Conservation (phyloP, 441 rosid species). For the Omphalea diandra region DNA sequence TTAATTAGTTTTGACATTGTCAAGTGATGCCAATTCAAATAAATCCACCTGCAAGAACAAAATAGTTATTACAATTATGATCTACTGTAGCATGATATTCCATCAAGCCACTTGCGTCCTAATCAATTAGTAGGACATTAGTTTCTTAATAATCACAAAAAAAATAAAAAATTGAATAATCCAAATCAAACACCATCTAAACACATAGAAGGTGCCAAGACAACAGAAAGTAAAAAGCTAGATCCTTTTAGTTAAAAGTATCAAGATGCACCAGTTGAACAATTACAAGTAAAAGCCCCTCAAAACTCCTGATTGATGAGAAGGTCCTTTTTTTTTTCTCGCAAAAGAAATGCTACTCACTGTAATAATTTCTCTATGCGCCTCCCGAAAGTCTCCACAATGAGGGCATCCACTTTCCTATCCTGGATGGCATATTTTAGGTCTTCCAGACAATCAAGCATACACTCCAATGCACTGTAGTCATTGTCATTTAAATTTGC, state of each 20-base stretch:
- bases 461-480: constrained; percentile 62
- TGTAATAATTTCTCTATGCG: constrained; percentile 90
- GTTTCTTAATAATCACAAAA: neutral
- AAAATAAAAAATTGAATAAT: neutral
- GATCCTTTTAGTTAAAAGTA: neutral
- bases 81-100: neutral
- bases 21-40: neutral
- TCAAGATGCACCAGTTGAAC: constrained; percentile 5
- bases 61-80: neutral
- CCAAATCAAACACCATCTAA: constrained; percentile 3
- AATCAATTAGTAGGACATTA: neutral
- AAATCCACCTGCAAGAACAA: neutral
- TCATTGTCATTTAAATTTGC: constrained; percentile 68
- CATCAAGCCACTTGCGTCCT: neutral
- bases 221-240: neutral
- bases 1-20: neutral
- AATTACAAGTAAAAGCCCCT: constrained; percentile 11
- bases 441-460: constrained; percentile 84
- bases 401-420: constrained; percentile 92
- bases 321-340: constrained; percentile 1
- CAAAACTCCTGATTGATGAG: neutral
- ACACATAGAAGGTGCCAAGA: neutral
- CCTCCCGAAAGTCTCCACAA: constrained; percentile 97
- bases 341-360: constrained; percentile 43
- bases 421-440: constrained; percentile 92